Evolutionary conservation across 768 basidiomycete genomes (phyloP).

Genomic region (Macrolepiota dolichaula): DNA sequence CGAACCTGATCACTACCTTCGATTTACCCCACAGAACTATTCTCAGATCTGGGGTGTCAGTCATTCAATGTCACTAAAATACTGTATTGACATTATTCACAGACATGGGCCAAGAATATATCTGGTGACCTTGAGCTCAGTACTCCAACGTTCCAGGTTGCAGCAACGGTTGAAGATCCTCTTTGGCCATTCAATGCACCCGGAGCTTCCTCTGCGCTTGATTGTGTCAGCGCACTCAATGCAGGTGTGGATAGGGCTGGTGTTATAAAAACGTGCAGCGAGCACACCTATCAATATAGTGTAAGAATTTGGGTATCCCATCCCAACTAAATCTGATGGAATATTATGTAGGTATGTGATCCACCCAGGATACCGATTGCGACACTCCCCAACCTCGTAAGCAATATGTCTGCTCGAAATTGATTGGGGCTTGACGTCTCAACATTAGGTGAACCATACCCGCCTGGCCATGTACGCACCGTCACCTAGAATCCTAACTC

Average conservation of each 20-base stretch:
- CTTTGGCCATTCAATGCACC: constrained; percentile 46
- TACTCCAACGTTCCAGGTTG: constrained; percentile 44
- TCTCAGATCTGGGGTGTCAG: constrained; percentile 41
- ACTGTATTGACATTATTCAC: background rate
- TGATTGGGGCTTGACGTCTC: background rate
- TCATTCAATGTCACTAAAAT: background rate
- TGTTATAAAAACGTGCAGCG: constrained; percentile 46
- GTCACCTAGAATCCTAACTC: background rate
- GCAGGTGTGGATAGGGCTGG: constrained; percentile 39
- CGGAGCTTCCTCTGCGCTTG: constrained; percentile 38
- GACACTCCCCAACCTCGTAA: constrained; percentile 46
- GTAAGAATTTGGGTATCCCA: constrained; percentile 22
- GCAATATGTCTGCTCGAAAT: constrained; percentile 5
- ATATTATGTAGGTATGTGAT: constrained; percentile 32
- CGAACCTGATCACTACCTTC: constrained; percentile 50
- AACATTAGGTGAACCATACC: constrained; percentile 48
- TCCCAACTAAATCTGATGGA: background rate
- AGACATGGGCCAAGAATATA: constrained; percentile 51
- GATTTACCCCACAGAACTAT: constrained; percentile 41
- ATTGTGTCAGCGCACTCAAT: constrained; percentile 46
- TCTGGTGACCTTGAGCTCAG: constrained; percentile 24
- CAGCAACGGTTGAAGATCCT: constrained; percentile 47
- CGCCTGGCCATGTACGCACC: constrained; percentile 39
- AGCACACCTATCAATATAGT: constrained; percentile 54
- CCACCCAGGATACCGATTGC: constrained; percentile 40